A percentile compares a stretch with the other conserved stretches of the same genome.
phyloP scores from a whole-genome alignment of 129 eudicot genomes.

The Flaveria linearis region DNA sequence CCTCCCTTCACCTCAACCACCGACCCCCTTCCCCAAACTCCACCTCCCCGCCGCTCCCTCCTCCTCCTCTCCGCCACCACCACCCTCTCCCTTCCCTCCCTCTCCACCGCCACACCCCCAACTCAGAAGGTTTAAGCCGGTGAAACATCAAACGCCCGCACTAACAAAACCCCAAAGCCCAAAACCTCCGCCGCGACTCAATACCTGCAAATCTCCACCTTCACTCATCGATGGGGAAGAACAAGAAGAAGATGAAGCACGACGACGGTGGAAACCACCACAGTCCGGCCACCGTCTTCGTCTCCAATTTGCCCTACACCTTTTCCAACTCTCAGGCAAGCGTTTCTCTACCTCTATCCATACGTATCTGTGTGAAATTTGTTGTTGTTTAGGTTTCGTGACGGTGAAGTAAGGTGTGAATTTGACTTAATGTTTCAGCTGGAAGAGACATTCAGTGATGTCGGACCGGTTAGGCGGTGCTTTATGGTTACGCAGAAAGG shows the following conservation, averaged over 20 bases:
- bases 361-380: not conserved
- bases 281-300: constrained; percentile 78
- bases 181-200: constrained; percentile 32
- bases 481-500: constrained; percentile 92
- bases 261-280: constrained; percentile 48
- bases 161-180: constrained; percentile 16
- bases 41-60: too few species aligned
- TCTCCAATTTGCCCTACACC: constrained; percentile 72
- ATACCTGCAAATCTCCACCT: constrained; percentile 3
- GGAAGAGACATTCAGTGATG: constrained; percentile 88
- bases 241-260: constrained; percentile 56
- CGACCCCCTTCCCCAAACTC: too few species aligned
- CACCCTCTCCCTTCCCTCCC: too few species aligned
- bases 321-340: constrained; percentile 67
- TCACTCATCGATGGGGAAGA: constrained; percentile 54
- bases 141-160: constrained; percentile 16
- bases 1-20: too few species aligned
- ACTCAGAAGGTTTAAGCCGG: constrained; percentile 11
- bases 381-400: not conserved
- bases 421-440: constrained; percentile 41
- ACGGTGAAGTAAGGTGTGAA: not conserved
- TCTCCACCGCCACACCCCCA: too few species aligned
- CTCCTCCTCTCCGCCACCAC: too few species aligned
- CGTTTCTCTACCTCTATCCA: not conserved
- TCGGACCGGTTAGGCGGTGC: constrained; percentile 89